Conservation (phyloP, 73 alveolate genomes). For the Paramecium sexaurelia region DNA sequence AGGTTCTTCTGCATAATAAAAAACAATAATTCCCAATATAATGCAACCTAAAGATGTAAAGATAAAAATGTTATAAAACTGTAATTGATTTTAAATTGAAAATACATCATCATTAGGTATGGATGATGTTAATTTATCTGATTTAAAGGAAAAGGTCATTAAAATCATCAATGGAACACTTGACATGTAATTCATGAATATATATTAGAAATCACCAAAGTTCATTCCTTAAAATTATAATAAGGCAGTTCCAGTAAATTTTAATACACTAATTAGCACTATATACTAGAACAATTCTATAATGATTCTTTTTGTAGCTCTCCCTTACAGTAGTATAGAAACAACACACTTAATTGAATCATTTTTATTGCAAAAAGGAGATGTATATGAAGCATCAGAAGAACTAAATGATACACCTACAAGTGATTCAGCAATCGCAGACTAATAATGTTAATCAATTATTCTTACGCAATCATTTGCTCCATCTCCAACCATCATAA, state of each 20-base stretch:
- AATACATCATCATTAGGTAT: conserved; percentile 41
- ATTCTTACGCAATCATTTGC: conserved; percentile 78
- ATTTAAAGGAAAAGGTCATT: not conserved
- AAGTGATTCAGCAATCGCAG: conserved; percentile 52
- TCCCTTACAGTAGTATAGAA: conserved; percentile 38
- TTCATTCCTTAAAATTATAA: not conserved
- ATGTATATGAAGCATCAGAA: conserved; percentile 66
- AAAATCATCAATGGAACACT: not conserved
- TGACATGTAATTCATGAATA: not conserved
- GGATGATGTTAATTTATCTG: not conserved
- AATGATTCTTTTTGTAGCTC: conserved; percentile 50
- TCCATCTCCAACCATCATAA: conserved; percentile 79
- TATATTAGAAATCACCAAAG: conserved; percentile 11
- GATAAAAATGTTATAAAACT: not conserved
- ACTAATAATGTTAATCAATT: not conserved
- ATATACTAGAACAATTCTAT: conserved; percentile 54
- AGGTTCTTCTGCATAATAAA: not conserved
- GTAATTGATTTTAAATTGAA: not conserved
- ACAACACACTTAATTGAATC: conserved; percentile 44
- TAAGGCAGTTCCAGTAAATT: conserved; percentile 8
- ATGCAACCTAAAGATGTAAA: not conserved
- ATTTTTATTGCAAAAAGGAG: conserved; percentile 41
- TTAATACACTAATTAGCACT: not conserved
- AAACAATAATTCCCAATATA: not conserved
- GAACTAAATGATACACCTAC: conserved; percentile 63